Base-by-base conservation (phyloP, 352 stramenopile species). In the Globisporangium middletonii region DNA sequence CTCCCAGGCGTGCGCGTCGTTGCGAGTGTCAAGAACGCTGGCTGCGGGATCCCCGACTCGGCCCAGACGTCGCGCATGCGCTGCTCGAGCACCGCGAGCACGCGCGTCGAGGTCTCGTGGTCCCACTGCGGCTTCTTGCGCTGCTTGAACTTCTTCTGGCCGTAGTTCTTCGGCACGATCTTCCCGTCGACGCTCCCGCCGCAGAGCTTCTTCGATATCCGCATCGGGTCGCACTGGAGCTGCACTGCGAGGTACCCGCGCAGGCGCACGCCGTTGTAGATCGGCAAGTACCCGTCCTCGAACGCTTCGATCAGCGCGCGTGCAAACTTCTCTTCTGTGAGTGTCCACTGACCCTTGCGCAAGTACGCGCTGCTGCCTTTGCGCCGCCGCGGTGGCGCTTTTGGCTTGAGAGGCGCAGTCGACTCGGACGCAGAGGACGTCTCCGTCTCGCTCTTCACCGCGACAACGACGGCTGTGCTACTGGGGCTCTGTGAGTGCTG, bases 201-300 rank as follows among this genome's bases (percentile, higher is more conserved):
- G 50, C 79, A 89, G 33, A 92, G 68, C 46, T 92, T 92, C 68
- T 92, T 92, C 18, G 78, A 89, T 42, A 92, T 76, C 12, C 83
- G 69, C 83, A 92, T 92, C 38, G 83, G 83, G 38, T 90, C 83
- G 43, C 83, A 92, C 50, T 91, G 80, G 26, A 92, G 62, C 51
- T 89, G 80, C 30, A 88, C 73, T 2, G 80, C 83, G 53, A 92
- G 65, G 61, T 89, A 92, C 2, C 83, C 83, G 53, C 83, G 79
- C 0, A 92, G 38, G 18, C 77, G 75, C 35, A 89, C 88, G 26
- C 79, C 79, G 26, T 75, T 88, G 60, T 88, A 88, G 27, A 91
- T 82, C 0, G 81, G 81, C 43, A 91, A 48, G 44, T 86, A 85
- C 3, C 81, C 81, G 57, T 88, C 73, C 53, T 88, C 76, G 50